These are phyloP conservation scores for Acanthamoeba rhysodes DNA, from an alignment of 208 protist species.

Conservation along the genomic window DNA sequence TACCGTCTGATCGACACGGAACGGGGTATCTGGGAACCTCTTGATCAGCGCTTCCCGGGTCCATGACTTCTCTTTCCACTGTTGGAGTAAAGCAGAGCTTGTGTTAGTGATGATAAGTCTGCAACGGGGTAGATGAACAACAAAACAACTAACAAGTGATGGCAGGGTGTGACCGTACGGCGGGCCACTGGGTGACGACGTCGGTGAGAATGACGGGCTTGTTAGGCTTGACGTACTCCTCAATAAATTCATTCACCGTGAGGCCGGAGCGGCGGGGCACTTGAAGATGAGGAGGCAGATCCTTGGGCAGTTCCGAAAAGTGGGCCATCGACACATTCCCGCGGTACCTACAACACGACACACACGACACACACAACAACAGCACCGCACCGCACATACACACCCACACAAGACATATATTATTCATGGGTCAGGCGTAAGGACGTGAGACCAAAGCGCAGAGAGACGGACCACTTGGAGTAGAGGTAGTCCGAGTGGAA, in stretches of 20 bases:
- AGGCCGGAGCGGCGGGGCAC: slow-evolving; percentile 26
- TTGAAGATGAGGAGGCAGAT: slow-evolving; percentile 37
- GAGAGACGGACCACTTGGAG: slow-evolving; percentile 35
- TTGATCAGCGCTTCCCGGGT: slow-evolving; percentile 49
- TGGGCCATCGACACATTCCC: slow-evolving; percentile 57
- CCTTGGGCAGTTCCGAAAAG: slow-evolving; percentile 65
- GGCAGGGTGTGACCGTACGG: background rate
- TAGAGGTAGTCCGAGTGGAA: slow-evolving; percentile 75
- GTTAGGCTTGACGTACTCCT: slow-evolving; percentile 52
- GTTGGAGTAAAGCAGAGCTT: background rate
- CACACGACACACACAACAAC: too few relatives aligned
- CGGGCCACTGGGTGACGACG: slow-evolving; percentile 63
- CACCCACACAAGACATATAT: background rate
- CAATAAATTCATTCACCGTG: slow-evolving; percentile 56
- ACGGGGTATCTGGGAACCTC: background rate
- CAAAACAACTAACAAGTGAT: background rate
- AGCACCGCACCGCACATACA: too few relatives aligned
- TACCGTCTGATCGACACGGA: slow-evolving; percentile 72
- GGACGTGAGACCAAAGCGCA: background rate
- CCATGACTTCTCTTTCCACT: slow-evolving; percentile 70
- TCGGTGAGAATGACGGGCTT: slow-evolving; percentile 74
- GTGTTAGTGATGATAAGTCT: background rate
- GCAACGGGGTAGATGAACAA: background rate
- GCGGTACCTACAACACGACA: slow-evolving; percentile 27
- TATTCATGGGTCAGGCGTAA: too few relatives aligned